Evolutionary conservation across 169 alveolate species (phyloP), one percentile per base, ranked within the genome.

Genomic region (Plasmodium blacklocki): DNA sequence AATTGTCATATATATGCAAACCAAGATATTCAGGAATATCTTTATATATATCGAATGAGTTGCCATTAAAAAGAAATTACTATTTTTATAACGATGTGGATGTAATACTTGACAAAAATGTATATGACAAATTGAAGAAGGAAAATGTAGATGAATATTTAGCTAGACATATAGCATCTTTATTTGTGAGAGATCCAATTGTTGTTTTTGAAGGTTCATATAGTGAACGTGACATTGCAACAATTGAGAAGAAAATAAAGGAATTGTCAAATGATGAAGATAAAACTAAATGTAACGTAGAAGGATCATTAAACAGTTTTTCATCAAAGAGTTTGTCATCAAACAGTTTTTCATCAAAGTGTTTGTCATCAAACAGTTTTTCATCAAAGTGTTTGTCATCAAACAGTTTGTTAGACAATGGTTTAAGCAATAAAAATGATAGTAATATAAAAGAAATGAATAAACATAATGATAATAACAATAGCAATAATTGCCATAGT

Each of bases 181-280:
- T 98, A 26, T 93, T 97, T 73, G 94, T 96, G 2, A 95, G 99
- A 52, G 99, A 98, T 75, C 99, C 99, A n/a, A 83, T 98, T 15
- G 99, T 97, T 11, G 95, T 98, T 26, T 97, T 95, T 92, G 67
- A 92, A 49, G 95, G 91, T 2, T 91, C 92, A 15, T 64, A 88
- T 11, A 75, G 56, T 15, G 92, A 58, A 7, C 88, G 58, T 7
- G 95, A 93, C 49, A 75, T 76, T 32, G 32, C 29, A 29, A 43
- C 60, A 23, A 93, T 94, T 71, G 95, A 94, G 64, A 29, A 26
- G 8, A 52, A 73, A 74, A 67, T 32, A 15, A 2, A 52, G 14
- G 85, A 74, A 45, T 11, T 67, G 86, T 68, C 91, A 88, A 23
- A 85, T 60, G 45, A 63, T 85, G 15, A 85, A 67, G 60, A 94